Percentiles rank a stretch among this genome's conserved stretches.
These are phyloP conservation scores for Cavenderia fasciculata DNA, from an alignment of 78 protist species.

Conservation along the genomic window DNA sequence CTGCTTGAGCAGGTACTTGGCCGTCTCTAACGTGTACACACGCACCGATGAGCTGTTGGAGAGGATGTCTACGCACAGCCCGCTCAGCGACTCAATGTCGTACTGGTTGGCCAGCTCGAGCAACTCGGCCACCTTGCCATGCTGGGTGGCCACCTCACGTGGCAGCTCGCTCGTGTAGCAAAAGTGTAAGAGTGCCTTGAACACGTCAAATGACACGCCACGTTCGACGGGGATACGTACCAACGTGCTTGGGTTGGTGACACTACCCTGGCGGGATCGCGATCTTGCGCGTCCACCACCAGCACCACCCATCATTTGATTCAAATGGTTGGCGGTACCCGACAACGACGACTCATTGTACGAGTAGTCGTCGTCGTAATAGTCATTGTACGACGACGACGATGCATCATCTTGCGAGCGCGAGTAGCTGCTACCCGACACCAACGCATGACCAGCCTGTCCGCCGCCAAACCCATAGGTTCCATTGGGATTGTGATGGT, in stretches of 20 bases:
- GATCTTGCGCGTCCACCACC: constrained; percentile 12
- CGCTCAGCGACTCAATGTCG: constrained; percentile 23
- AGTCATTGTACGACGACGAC: neutral
- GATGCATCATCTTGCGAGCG: neutral
- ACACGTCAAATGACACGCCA: constrained; percentile 39
- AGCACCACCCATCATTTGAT: too few species aligned
- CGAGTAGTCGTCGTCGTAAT: neutral
- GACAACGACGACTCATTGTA: neutral
- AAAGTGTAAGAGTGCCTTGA: constrained; percentile 19
- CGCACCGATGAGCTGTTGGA: constrained; percentile 9
- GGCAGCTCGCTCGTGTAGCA: constrained; percentile 59
- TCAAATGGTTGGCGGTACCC: too few species aligned
- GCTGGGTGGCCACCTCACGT: neutral
- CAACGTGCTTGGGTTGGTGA: constrained; percentile 21
- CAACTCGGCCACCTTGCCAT: constrained; percentile 42
- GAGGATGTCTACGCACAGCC: constrained; percentile 7
- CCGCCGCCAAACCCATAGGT: too few species aligned
- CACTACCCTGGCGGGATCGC: constrained; percentile 65
- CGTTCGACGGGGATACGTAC: constrained; percentile 55
- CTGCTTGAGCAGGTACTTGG: constrained; percentile 49
- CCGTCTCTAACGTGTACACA: constrained; percentile 40
- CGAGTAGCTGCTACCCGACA: neutral
- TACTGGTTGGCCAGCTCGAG: constrained; percentile 25
- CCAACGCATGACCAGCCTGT: too few species aligned
- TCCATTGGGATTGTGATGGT: neutral